Evolutionary conservation across 306 rosid genomes (phyloP).

Genomic region (Chamaecrista fasciculata): DNA sequence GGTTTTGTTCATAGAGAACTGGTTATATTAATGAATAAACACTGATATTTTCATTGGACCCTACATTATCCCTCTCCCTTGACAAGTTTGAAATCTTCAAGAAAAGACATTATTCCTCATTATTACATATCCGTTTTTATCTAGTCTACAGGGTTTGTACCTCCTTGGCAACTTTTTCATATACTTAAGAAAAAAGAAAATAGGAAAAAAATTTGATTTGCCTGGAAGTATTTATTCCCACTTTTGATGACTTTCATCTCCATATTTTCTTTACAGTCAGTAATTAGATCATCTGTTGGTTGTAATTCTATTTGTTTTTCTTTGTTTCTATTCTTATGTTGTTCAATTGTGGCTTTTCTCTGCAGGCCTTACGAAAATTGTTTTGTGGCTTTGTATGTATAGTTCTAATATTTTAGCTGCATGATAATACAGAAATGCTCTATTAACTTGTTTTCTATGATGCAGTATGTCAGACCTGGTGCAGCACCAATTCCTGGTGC

Average conservation of each 20-base stretch:
- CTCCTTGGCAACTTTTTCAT: background rate
- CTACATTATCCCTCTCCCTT: background rate
- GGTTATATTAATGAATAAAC: background rate
- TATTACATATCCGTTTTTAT: background rate
- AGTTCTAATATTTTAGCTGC: background rate
- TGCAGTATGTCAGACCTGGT: conserved; percentile 97
- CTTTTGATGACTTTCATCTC: background rate
- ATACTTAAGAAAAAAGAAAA: background rate
- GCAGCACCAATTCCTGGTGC: conserved; percentile 77
- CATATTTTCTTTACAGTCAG: background rate
- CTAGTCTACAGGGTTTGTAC: background rate
- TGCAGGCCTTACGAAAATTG: background rate
- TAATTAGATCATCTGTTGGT: conserved; percentile 13
- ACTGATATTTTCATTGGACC: background rate
- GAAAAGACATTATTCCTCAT: background rate
- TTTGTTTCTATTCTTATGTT: background rate
- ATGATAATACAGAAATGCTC: conserved; percentile 5
- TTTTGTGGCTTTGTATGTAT: conserved; percentile 20
- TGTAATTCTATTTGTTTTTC: conserved; percentile 8
- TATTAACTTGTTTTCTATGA: conserved; percentile 20
- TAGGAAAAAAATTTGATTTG: background rate
- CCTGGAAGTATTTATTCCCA: background rate
- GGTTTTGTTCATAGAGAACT: background rate
- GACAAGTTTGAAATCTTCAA: background rate
- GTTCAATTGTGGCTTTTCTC: background rate